These are phyloP conservation scores for Penicillium ochrochloron DNA, from an alignment of 495 filamentous ascomycete species.

Conservation along the genomic window DNA sequence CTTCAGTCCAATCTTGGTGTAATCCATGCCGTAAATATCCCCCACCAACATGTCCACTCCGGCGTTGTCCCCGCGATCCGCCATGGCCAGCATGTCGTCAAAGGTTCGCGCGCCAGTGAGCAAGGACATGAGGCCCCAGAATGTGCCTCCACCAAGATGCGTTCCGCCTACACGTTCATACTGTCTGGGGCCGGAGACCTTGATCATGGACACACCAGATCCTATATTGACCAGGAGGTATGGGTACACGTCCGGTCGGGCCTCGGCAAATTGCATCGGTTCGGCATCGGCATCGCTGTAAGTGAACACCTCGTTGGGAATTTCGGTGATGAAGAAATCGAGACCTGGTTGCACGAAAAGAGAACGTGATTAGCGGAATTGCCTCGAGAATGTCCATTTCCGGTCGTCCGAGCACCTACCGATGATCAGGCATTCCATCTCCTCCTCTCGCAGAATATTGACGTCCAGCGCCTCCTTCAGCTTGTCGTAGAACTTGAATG, in stretches of 20 bases:
- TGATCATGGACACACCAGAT: conserved; percentile 98
- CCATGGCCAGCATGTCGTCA: conserved; percentile 93
- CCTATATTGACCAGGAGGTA: conserved; percentile 98
- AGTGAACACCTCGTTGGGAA: conserved; percentile 94
- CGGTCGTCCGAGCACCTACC: conserved; percentile 50
- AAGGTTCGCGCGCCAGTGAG: conserved; percentile 89
- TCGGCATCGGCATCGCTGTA: conserved; percentile 85
- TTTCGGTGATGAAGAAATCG: conserved; percentile 98
- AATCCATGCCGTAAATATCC: conserved; percentile 96
- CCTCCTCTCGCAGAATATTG: conserved; percentile 89
- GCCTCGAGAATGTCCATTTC: neutral
- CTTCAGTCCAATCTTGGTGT: conserved; percentile 92
- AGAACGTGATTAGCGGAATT: conserved; percentile 14
- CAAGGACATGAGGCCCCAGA: conserved; percentile 91
- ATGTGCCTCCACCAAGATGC: conserved; percentile 90
- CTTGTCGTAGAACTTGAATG: conserved; percentile 93
- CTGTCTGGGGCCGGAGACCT: conserved; percentile 84
- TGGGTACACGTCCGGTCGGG: conserved; percentile 80
- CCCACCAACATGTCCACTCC: conserved; percentile 97
- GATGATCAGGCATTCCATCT: conserved; percentile 98
- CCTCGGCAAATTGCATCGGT: conserved; percentile 81
- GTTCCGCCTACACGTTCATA: conserved; percentile 93
- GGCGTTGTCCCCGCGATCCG: conserved; percentile 89
- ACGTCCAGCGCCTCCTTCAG: conserved; percentile 80
- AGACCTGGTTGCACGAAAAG: conserved; percentile 60